These are phyloP conservation scores for Berkeleyomyces rouxiae DNA, from an alignment of 2,329 filamentous ascomycete genomes.

Conservation along the genomic window DNA sequence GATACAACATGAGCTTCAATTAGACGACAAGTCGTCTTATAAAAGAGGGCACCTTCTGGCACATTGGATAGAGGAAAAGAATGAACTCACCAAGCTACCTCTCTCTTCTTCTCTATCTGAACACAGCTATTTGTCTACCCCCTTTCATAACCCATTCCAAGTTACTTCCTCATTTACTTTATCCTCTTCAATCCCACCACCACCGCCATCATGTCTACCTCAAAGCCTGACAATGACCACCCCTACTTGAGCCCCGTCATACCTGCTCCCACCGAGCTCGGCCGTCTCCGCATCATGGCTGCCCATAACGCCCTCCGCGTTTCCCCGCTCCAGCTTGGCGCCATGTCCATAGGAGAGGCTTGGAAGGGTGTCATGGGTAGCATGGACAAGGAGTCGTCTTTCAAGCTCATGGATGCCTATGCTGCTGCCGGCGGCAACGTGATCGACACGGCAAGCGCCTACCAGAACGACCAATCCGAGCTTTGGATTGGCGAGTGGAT, in stretches of 20 bases:
- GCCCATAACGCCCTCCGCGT: constrained; percentile 33
- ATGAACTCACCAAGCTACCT: too few relatives aligned
- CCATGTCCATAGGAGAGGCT: constrained; percentile 34
- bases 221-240: neutral
- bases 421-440: constrained; percentile 46
- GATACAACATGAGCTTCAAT: too few relatives aligned
- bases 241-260: neutral
- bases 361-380: constrained; percentile 32
- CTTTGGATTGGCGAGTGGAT: constrained; percentile 42
- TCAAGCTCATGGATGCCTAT: constrained; percentile 42
- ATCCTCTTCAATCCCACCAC: too few relatives aligned
- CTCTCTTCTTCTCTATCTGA: too few relatives aligned
- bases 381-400: constrained; percentile 36
- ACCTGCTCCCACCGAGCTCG: constrained; percentile 30
- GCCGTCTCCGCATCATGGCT: constrained; percentile 34
- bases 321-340: constrained; percentile 35
- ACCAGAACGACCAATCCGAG: constrained; percentile 42
- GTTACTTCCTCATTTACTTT: too few relatives aligned
- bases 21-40: too few relatives aligned
- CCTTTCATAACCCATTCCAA: too few relatives aligned
- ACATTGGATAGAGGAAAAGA: too few relatives aligned
- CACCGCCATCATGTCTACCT: neutral
- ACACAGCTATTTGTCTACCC: too few relatives aligned
- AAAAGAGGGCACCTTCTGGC: too few relatives aligned
- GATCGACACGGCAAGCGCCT: constrained; percentile 46